Conservation (phyloP, 2,329 filamentous ascomycete species). For the Epichloe typhina region DNA sequence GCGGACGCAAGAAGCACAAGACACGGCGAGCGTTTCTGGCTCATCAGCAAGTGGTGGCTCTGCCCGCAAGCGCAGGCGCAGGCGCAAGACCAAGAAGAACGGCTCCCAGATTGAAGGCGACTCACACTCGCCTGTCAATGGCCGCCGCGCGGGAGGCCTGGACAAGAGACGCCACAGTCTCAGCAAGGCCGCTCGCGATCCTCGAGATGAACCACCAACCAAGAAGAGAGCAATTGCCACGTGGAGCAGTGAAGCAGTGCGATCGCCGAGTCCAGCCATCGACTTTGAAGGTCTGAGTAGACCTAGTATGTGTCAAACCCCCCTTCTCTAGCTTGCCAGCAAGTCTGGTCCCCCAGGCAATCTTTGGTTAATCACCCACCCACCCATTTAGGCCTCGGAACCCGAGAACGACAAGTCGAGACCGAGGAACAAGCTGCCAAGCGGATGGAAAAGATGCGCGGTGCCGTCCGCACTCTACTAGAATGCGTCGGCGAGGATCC, state of each 20-base stretch:
- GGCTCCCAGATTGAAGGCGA: conserved; percentile 9
- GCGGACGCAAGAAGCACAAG: conserved; percentile 11
- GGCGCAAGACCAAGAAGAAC: conserved; percentile 16
- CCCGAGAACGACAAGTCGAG: conserved; percentile 48
- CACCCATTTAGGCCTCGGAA: conserved; percentile 39
- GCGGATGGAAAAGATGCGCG: conserved; percentile 45
- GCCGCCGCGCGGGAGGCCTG: conserved; percentile 17
- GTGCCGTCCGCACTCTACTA: conserved; percentile 51
- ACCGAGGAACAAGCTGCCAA: conserved; percentile 27
- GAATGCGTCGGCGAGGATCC: conserved; percentile 59
- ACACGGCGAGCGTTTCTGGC: conserved; percentile 14
- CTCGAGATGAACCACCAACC: conserved; percentile 36
- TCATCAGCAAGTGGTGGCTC: conserved; percentile 19
- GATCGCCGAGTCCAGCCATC: conserved; percentile 40
- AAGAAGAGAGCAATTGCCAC: conserved; percentile 21
- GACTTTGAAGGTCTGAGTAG: conserved; percentile 49
- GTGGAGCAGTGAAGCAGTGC: conserved; percentile 6
- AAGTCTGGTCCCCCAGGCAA: too few species aligned
- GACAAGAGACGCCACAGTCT: conserved; percentile 38
- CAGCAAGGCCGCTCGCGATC: conserved; percentile 48
- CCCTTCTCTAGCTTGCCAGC: too few species aligned
- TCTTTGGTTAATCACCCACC: too few species aligned
- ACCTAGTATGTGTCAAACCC: conserved; percentile 30
- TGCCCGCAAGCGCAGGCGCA: conserved; percentile 12
- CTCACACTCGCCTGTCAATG: conserved; percentile 13